Evolutionary conservation across 768 basidiomycete species (phyloP), one percentile per base, ranked within the genome.

Genomic region (Podaxis sp.): DNA sequence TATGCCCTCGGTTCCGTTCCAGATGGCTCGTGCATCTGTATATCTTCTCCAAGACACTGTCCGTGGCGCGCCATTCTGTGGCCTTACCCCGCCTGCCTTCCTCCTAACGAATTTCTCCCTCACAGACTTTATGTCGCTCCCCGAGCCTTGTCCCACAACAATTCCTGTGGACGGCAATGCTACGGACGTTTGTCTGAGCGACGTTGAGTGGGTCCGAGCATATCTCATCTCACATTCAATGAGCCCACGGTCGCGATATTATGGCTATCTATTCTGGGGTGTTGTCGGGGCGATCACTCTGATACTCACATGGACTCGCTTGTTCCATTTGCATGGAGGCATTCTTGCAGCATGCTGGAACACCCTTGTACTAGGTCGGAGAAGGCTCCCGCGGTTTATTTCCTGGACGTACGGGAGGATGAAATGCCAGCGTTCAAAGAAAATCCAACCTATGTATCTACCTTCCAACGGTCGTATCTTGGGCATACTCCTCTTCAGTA

Each of bases 401-500:
- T 46, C 68, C 75, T 52, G 58, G 66, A 66, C 63, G 68, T 70
- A 57, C 67, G 63, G 24, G 72, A 74, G 37, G 73, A 73, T 59
- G 22, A 59, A 50, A 22, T 59, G 47, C 0, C 77, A 76, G 63
- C 75, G 46, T 17, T 19, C 52, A 19, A 19, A 55, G 36, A 27
- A n/a, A 22, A 17, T 22, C 67, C 80, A 83, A 57, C 80, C 82
- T 4, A 55, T 69, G 17, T 75, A 82, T 6, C 70, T 88, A 3
- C 88, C 89, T 2, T 83, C 88, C 54, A 86, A 91, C 67, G 82
- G 84, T 0, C 85, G 89, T 66, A 73, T 91, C 17, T 75, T 89
- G 56, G 76, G 76, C 1, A 69, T 89, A 46, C 57, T 71, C 52
- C 65, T 82, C 25, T 70, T 92, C 36, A 69, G 79, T 27, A 66